Conservation (phyloP, 768 basidiomycete genomes). For the Pleurotus tuoliensis region DNA sequence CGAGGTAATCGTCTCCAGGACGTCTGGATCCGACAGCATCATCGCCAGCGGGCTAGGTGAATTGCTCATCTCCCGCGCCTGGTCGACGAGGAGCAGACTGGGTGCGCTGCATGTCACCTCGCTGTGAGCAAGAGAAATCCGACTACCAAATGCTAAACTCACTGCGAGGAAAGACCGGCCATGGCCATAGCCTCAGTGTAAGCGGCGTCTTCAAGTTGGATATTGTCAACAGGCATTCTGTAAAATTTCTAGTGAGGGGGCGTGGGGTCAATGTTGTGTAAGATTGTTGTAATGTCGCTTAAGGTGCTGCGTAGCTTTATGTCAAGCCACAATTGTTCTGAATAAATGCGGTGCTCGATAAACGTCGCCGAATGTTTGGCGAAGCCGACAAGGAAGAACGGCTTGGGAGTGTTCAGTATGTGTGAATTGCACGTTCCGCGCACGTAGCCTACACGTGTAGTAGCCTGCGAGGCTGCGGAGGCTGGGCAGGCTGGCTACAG, state of each 20-base stretch:
- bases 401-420: too few relatives aligned
- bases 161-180: not conserved
- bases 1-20: conserved; percentile 30
- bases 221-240: not conserved
- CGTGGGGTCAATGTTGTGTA: not conserved
- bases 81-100: conserved; percentile 30
- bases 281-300: too few relatives aligned
- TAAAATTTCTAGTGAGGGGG: too few relatives aligned
- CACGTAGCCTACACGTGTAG: too few relatives aligned
- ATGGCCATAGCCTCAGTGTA: not conserved
- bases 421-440: too few relatives aligned
- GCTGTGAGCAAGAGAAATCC: not conserved
- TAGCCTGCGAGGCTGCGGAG: too few relatives aligned
- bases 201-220: not conserved
- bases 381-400: too few relatives aligned
- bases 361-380: too few relatives aligned
- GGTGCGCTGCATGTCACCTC: not conserved
- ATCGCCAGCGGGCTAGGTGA: conserved; percentile 41
- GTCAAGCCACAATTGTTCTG: not conserved
- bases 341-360: too few relatives aligned
- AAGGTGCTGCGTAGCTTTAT: not conserved
- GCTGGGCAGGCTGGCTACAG: too few relatives aligned
- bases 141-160: not conserved
- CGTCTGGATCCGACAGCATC: conserved; percentile 40
- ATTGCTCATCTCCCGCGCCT: conserved; percentile 39